A percentile compares a stretch with the other conserved stretches of the same genome.
These are phyloP conservation scores for Apiotrichum siamense DNA, from an alignment of 1,284 basidiomycete species.

Conservation along the genomic window DNA sequence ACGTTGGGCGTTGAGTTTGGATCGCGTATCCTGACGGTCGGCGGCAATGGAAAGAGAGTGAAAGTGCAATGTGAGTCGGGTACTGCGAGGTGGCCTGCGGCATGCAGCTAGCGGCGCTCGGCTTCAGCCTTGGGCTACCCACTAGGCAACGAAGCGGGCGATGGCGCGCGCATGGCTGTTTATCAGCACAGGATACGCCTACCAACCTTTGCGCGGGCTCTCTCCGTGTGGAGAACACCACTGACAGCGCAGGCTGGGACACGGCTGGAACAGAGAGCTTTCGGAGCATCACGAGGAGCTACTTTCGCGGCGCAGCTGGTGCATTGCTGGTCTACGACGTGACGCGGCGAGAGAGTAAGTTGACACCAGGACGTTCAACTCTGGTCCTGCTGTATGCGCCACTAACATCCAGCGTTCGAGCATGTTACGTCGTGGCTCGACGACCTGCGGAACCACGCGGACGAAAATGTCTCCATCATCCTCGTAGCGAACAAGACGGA, in stretches of 20 bases:
- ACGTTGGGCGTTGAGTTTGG: slow-evolving; percentile 45
- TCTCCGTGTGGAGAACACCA: too few species aligned
- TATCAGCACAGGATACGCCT: too few species aligned
- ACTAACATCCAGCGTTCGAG: slow-evolving; percentile 33
- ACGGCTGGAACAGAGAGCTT: slow-evolving; percentile 45
- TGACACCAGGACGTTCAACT: background rate
- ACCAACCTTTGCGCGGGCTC: too few species aligned
- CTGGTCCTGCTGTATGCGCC: background rate
- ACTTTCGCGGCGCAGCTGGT: slow-evolving; percentile 90
- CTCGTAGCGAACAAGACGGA: slow-evolving; percentile 45
- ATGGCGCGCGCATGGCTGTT: background rate
- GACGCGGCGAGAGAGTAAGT: slow-evolving; percentile 57
- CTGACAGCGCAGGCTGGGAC: slow-evolving; percentile 38
- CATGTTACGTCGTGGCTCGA: slow-evolving; percentile 41
- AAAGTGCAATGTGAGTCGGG: slow-evolving; percentile 46
- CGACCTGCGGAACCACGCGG: slow-evolving; percentile 38
- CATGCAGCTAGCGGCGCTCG: too few species aligned
- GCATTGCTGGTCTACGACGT: slow-evolving; percentile 93
- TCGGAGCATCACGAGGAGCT: slow-evolving; percentile 76
- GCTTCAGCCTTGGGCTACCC: too few species aligned
- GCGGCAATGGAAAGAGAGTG: slow-evolving; percentile 32
- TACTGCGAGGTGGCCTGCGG: too few species aligned
- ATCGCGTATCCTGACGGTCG: slow-evolving; percentile 31
- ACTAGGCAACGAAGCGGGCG: background rate
- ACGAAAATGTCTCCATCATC: slow-evolving; percentile 43